Percentiles rank a stretch among this genome's conserved stretches.
These are phyloP conservation scores for Trichoderma sp. DNA, from an alignment of 2,329 filamentous ascomycete genomes.

Conservation along the genomic window DNA sequence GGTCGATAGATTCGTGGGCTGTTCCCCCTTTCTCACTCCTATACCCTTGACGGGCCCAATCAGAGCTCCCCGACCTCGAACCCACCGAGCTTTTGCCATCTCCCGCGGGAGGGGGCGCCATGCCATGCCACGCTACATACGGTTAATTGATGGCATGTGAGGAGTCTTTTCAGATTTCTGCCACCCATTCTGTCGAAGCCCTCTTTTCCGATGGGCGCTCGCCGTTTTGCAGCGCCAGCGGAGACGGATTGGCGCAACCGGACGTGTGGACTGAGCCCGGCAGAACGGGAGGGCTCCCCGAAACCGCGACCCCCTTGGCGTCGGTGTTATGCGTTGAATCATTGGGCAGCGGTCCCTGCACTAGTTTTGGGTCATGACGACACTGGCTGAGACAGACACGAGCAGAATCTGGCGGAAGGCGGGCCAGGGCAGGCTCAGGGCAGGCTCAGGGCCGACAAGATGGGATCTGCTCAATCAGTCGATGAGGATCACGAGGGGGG, in stretches of 20 bases:
- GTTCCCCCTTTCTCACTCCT: constrained; percentile 1
- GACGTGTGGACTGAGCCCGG: constrained; percentile 6
- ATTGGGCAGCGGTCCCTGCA: constrained; percentile 15
- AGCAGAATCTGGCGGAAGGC: constrained; percentile 11
- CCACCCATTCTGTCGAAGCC: not conserved
- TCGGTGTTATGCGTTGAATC: constrained; percentile 15
- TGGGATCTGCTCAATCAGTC: constrained; percentile 19
- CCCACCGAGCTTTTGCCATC: not conserved
- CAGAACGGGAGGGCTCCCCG: constrained; percentile 14
- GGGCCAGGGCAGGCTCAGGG: constrained; percentile 6
- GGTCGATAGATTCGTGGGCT: constrained; percentile 16
- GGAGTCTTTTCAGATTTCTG: constrained; percentile 19
- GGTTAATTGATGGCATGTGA: constrained; percentile 11
- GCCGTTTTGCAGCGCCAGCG: not conserved
- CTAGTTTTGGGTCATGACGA: constrained; percentile 16
- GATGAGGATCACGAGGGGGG: constrained; percentile 18
- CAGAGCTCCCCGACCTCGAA: not conserved
- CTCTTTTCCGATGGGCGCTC: constrained; percentile 13
- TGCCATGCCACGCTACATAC: constrained; percentile 21
- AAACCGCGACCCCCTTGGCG: constrained; percentile 1
- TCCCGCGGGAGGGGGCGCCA: constrained; percentile 17
- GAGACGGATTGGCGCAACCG: constrained; percentile 9
- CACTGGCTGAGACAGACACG: constrained; percentile 16
- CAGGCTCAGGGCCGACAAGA: constrained; percentile 3
- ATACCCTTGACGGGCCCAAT: not conserved